Base-by-base conservation (phyloP, 2,329 filamentous ascomycete genomes). In the Acephala macrosclerotiorum region DNA sequence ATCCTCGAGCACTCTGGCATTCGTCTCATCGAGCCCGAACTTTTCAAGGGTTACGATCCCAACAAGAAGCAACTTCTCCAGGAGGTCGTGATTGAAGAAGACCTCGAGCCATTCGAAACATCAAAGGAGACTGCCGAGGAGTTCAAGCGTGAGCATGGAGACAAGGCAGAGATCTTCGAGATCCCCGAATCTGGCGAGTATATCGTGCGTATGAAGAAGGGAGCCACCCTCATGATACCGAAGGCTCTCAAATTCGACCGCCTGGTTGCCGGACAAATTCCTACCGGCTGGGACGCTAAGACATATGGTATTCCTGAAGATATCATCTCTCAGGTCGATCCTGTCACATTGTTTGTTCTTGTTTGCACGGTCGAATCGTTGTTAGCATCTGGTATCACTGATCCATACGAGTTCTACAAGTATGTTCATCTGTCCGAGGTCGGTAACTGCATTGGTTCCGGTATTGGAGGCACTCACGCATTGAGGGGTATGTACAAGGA, bases 381-480 rank as follows among this genome's bases (percentile, higher is more conserved):
- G 8, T 86, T 99, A 60, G 91, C 93, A 35, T 91, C 93, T 69
- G 96, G 96, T 89, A 95, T 99, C 79, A 98, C 96, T 29, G 96
- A 99, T 77, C 96, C 96, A 22, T 99, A 98, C 77, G 96, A 99
- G 82, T 98, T 99, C 83, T 99, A 99, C 88, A 94, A 98, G 84
- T 99, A 99, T 76, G 94, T 99, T 69, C 96, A 99, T 80, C 89
- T 99, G 67, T 98, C 96, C 8, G 93, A 99, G 78, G 92, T 99
- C 60, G 96, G 96, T 79, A 99, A 99, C 86, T 98, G 95, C 77
- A 90, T 99, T 73, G 96, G 96, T 80, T 99, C 96, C 36, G 96
- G 96, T 85, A 97, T 99, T 84, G 96, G 96, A 86, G 96, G 96
- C 82, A 91, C 94, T 67, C 89, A 88, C 74, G 96, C 96, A 74